Evolutionary conservation across 352 stramenopile species (phyloP).

Genomic region (Pythium phragmiticola): DNA sequence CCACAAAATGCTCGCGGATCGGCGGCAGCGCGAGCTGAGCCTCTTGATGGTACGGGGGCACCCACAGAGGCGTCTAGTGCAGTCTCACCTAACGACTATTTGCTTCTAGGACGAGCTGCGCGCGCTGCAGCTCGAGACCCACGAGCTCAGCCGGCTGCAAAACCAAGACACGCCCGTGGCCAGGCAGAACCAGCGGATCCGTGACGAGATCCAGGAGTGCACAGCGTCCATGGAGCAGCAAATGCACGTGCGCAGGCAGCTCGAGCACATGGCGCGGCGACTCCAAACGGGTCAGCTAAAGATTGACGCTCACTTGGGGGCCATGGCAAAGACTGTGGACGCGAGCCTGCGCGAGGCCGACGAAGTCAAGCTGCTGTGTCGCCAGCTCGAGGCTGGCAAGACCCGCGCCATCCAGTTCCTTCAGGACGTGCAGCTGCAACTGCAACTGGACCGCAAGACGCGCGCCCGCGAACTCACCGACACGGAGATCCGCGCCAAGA

Average conservation of each 20-base stretch:
- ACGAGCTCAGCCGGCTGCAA: constrained; percentile 64
- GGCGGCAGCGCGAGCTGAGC: constrained; percentile 64
- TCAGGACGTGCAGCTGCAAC: constrained; percentile 75
- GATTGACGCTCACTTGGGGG: constrained; percentile 63
- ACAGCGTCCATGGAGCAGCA: constrained; percentile 78
- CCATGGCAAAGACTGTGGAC: constrained; percentile 68
- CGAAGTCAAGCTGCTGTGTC: constrained; percentile 72
- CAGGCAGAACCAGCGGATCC: constrained; percentile 64
- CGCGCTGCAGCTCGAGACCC: constrained; percentile 67
- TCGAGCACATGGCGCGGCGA: constrained; percentile 82
- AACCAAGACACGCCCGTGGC: constrained; percentile 79
- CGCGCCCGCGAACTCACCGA: constrained; percentile 68
- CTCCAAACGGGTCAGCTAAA: constrained; percentile 73
- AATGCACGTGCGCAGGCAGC: constrained; percentile 65
- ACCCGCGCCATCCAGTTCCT: constrained; percentile 70
- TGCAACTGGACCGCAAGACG: constrained; percentile 64
- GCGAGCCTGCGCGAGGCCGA: constrained; percentile 61
- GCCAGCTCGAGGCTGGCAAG: constrained; percentile 78
- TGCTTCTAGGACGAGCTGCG: constrained; percentile 60
- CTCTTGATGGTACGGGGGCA: constrained; percentile 38
- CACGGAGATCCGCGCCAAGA: constrained; percentile 73
- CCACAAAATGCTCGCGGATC: constrained; percentile 62
- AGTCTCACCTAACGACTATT: too few relatives aligned
- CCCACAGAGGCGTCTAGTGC: too few relatives aligned
- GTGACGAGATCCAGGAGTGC: constrained; percentile 66